Evolutionary conservation across 495 filamentous ascomycete species (phyloP).

Genomic region (Daldinia decipiens): DNA sequence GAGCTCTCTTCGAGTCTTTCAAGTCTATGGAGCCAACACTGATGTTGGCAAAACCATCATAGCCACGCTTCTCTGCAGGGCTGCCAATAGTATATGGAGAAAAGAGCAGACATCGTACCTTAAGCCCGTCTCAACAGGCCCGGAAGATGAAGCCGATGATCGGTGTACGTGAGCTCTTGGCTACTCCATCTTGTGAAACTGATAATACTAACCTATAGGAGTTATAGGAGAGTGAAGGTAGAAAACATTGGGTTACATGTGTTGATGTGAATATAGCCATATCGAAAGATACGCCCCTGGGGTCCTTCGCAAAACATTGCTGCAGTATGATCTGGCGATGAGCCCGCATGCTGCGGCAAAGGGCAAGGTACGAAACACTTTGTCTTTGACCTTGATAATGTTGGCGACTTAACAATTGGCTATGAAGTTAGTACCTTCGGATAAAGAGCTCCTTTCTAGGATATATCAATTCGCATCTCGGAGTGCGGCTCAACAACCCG

Average conservation of each 20-base stretch:
- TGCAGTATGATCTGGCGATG: constrained; percentile 74
- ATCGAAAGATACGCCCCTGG: constrained; percentile 63
- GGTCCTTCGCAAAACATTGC: constrained; percentile 63
- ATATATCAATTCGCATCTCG: constrained; percentile 58
- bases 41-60: constrained; percentile 83
- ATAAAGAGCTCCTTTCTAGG: constrained; percentile 59
- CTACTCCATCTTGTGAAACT: not conserved
- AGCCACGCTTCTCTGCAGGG: constrained; percentile 73
- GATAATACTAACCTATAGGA: constrained; percentile 17
- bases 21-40: constrained; percentile 83
- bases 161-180: constrained; percentile 53
- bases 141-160: constrained; percentile 72
- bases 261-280: constrained; percentile 59
- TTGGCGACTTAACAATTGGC: constrained; percentile 10
- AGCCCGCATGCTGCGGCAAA: constrained; percentile 78
- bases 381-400: not conserved
- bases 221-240: constrained; percentile 10
- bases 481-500: constrained; percentile 52
- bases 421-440: constrained; percentile 53
- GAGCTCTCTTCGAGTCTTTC: constrained; percentile 69
- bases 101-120: constrained; percentile 68
- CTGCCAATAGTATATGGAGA: constrained; percentile 55
- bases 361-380: constrained; percentile 44
- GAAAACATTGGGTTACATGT: constrained; percentile 7
- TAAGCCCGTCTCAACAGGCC: constrained; percentile 81